Evolutionary conservation across 441 rosid genomes (phyloP).

Genomic region (Adansonia grandidieri): DNA sequence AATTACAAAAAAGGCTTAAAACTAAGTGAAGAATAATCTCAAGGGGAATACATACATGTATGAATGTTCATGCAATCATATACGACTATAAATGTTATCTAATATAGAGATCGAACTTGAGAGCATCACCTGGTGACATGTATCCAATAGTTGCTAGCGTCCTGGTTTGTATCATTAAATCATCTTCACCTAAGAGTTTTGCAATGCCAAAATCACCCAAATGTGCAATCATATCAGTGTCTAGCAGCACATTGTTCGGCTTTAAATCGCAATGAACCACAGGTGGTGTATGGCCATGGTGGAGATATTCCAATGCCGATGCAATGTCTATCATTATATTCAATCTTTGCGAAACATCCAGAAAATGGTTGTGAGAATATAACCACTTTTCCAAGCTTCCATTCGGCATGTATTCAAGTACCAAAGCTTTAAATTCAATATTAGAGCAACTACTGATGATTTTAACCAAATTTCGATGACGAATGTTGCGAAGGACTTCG

Average conservation of each 20-base stretch:
- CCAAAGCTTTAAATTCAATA: constrained; percentile 29
- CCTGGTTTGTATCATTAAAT: constrained; percentile 18
- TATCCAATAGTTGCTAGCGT: constrained; percentile 33
- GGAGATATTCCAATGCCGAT: background rate
- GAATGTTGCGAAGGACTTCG: constrained; percentile 13
- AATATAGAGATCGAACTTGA: no score
- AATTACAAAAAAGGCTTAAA: no score
- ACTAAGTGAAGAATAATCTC: no score
- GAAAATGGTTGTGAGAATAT: background rate
- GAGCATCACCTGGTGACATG: constrained; percentile 35
- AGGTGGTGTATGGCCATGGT: constrained; percentile 10
- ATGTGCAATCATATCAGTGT: no score
- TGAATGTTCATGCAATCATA: no score
- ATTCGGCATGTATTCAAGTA: constrained; percentile 29
- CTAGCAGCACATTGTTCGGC: background rate
- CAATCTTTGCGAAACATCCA: background rate
- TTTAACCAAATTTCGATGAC: constrained; percentile 32
- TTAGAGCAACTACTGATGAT: constrained; percentile 26
- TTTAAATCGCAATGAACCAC: constrained; percentile 31
- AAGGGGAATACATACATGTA: no score
- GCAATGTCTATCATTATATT: constrained; percentile 23
- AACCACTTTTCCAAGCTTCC: constrained; percentile 30
- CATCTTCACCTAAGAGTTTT: background rate
- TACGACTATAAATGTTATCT: no score
- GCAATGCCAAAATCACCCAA: no score